A percentile compares a stretch with the other conserved stretches of the same genome.
Conservation (phyloP, 805 yeast genomes). For the Kazachstania taianensis region DNA sequence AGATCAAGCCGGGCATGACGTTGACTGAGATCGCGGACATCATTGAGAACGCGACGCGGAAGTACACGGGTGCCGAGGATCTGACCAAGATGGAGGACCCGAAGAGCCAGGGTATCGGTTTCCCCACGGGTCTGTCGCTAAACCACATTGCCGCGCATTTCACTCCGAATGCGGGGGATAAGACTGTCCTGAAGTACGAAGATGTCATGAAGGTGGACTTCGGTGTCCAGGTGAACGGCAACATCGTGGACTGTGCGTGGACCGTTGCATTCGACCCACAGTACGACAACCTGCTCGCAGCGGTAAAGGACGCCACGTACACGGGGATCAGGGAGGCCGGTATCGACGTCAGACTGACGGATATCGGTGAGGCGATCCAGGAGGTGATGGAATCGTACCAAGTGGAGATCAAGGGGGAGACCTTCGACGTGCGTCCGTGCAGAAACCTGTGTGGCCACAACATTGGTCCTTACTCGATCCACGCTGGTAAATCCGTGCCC, state of each 20-base stretch:
- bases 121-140: constrained; percentile 94
- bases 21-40: constrained; percentile 83
- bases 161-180: constrained; percentile 94
- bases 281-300: constrained; percentile 69
- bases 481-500: constrained; percentile 94
- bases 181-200: constrained; percentile 63
- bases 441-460: constrained; percentile 92
- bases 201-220: constrained; percentile 96
- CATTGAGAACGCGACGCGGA: constrained; percentile 77
- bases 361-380: constrained; percentile 91
- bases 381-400: constrained; percentile 97
- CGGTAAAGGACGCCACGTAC: constrained; percentile 88
- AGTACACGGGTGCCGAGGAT: constrained; percentile 54
- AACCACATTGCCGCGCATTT: constrained; percentile 96
- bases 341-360: constrained; percentile 88
- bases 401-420: constrained; percentile 79
- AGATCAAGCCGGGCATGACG: constrained; percentile 82
- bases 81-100: constrained; percentile 35
- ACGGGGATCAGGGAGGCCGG: constrained; percentile 92
- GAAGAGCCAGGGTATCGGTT: constrained; percentile 75
- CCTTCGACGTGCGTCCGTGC: constrained; percentile 77
- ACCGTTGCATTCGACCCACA: constrained; percentile 79
- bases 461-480: constrained; percentile 74
- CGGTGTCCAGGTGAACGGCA: constrained; percentile 94
- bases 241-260: constrained; percentile 90